These are phyloP conservation scores for Psilocybe cubensis DNA, from an alignment of 768 basidiomycete genomes.

Conservation along the genomic window DNA sequence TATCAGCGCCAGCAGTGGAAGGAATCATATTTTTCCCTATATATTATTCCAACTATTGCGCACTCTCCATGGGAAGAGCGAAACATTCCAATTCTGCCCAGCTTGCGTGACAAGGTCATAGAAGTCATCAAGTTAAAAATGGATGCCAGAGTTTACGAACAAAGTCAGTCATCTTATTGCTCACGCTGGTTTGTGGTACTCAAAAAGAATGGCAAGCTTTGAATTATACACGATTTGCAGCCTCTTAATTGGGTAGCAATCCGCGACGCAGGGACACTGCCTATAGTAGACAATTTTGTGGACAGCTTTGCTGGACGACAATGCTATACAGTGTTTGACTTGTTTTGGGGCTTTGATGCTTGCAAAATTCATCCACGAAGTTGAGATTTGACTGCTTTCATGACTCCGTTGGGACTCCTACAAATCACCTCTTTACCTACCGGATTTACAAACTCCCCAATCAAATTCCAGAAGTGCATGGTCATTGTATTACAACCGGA, in stretches of 20 bases:
- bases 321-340: no score
- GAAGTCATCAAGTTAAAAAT: slow-evolving; percentile 35
- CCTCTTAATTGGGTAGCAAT: slow-evolving; percentile 42
- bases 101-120: slow-evolving; percentile 32
- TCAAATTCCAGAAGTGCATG: slow-evolving; percentile 35
- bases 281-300: slow-evolving; percentile 37
- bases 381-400: no score
- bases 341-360: no score
- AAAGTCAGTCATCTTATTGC: slow-evolving; percentile 37
- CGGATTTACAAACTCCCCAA: slow-evolving; percentile 42
- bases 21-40: slow-evolving; percentile 25
- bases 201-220: slow-evolving; percentile 36
- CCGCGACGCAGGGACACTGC: slow-evolving; percentile 35
- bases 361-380: slow-evolving; percentile 21
- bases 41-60: slow-evolving; percentile 31
- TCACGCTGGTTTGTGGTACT: no score
- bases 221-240: slow-evolving; percentile 41
- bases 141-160: slow-evolving; percentile 38
- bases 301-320: no score
- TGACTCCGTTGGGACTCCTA: slow-evolving; percentile 37
- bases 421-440: slow-evolving; percentile 37
- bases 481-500: slow-evolving; percentile 35
- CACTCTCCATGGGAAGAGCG: slow-evolving; percentile 39
- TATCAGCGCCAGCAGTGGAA: no score
- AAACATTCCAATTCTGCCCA: slow-evolving; percentile 39